phyloP scores from a whole-genome alignment of 352 stramenopile genomes.

The Globisporangium ultimum region DNA sequence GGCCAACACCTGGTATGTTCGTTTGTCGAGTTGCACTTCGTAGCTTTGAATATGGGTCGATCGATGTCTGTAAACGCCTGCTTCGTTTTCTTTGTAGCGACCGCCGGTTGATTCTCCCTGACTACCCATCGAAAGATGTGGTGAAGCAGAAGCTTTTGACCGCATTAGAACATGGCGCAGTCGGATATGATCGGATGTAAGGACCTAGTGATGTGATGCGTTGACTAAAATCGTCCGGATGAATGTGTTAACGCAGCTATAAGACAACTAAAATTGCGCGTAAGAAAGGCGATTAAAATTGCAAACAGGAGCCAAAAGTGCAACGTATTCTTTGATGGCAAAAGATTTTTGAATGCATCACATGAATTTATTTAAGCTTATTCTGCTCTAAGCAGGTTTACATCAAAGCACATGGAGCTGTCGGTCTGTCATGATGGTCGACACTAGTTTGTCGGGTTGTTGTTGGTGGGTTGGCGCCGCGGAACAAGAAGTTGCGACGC shows the following conservation, averaged over 20 bases:
- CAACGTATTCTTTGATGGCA: too few species aligned
- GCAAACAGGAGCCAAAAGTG: too few species aligned
- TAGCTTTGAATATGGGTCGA: not conserved
- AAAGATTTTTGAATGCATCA: too few species aligned
- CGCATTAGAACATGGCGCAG: constrained; percentile 52
- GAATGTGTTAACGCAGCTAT: too few species aligned
- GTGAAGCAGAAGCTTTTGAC: constrained; percentile 63
- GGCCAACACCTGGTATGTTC: constrained; percentile 70
- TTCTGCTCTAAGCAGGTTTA: not conserved
- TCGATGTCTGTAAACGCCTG: constrained; percentile 7
- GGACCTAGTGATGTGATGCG: too few species aligned
- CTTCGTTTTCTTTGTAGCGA: constrained; percentile 35
- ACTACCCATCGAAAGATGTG: constrained; percentile 46
- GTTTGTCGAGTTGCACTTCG: not conserved
- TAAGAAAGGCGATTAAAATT: too few species aligned
- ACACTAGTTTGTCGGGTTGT: constrained; percentile 12
- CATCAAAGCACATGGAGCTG: constrained; percentile 17
- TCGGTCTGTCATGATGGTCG: constrained; percentile 11
- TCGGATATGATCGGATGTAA: constrained; percentile 78
- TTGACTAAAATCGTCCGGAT: not conserved
- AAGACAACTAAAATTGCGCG: too few species aligned
- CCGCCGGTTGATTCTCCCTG: constrained; percentile 62
- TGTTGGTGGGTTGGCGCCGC: constrained; percentile 11
- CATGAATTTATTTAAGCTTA: too few species aligned
- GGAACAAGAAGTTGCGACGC: constrained; percentile 79